Evolutionary conservation across 192 early-diverging fungal genomes (phyloP), one percentile per base, ranked within the genome.

Genomic region (Coemansia erecta): DNA sequence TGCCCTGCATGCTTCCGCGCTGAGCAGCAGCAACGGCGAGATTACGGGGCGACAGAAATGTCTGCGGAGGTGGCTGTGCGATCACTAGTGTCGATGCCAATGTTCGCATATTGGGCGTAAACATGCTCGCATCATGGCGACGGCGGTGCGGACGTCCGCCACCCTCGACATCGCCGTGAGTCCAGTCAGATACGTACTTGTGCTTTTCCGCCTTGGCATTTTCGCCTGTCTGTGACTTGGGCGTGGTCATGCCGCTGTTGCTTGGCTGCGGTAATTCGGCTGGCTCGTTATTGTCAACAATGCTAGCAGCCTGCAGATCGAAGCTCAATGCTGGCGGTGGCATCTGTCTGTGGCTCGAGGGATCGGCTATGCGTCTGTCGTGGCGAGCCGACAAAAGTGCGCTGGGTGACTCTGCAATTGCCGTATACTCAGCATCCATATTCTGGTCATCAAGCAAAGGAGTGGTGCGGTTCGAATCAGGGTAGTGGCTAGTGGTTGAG

Each of bases 81-180:
- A n/a, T n/a, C n/a, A n/a, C n/a, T n/a, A n/a, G n/a, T n/a, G n/a
- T n/a, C n/a, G n/a, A n/a, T n/a, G 31, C 46, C 42, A 21, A 54
- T 43, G 11, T 13, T 21, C 15, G 24, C 12, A 2, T 51, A 24
- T 58, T 60, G 47, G 68, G 67, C n/a, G 66, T 66, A 17, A 57
- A 67, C 9, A 35, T n/a, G n/a, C n/a, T 37, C 2, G 44, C 2
- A 9, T 64, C 63, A 47, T 70, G 68, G n/a, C 73, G 60, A 42
- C 64, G 63, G 24, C 68, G 73, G 40, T 77, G 73, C 13, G 57
- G 73, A n/a, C 73, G 56, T 8, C 73, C 73, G 2, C 73, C 73
- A 8, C 73, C 73, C 43, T 70, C 68, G 9, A 70, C 19, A 7
- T 77, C 73, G 47, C 73, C 73, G 2, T 70, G 66, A 3, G 44